These are phyloP conservation scores for Neurospora crassa DNA, from an alignment of 2,329 filamentous ascomycete species.

Conservation along the genomic window DNA sequence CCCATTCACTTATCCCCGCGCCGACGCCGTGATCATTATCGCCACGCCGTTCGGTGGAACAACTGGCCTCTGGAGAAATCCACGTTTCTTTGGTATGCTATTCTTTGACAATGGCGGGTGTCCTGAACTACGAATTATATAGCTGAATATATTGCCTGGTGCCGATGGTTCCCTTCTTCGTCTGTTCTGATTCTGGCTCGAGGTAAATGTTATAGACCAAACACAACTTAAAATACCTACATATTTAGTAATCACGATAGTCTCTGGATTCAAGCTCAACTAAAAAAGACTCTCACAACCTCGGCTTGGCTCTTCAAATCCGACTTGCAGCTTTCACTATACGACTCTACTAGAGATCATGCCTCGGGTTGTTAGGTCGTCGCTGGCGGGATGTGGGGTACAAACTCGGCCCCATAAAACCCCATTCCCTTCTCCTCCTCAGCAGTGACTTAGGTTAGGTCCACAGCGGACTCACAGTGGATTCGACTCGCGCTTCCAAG, in stretches of 20 bases:
- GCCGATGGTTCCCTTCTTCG: not conserved
- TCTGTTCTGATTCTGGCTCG: not conserved
- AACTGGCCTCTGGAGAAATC: too few relatives aligned
- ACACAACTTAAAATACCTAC: not conserved
- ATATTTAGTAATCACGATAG: not conserved
- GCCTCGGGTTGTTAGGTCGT: not conserved
- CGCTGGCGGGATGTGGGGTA: not conserved
- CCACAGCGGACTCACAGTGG: not conserved
- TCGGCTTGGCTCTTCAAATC: not conserved
- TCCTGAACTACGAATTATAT: too few relatives aligned
- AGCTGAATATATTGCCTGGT: not conserved
- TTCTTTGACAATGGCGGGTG: not conserved
- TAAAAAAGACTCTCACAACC: not conserved
- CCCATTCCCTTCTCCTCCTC: not conserved
- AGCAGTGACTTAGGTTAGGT: too few relatives aligned
- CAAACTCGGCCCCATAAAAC: not conserved
- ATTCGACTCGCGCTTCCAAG: not conserved
- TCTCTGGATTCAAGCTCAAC: not conserved
- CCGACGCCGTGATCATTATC: too few relatives aligned
- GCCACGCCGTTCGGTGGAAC: too few relatives aligned
- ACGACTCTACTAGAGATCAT: too few relatives aligned
- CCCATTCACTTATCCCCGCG: too few relatives aligned
- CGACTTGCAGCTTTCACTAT: not conserved
- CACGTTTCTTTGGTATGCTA: not conserved
- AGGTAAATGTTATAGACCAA: not conserved